Evolutionary conservation across 352 stramenopile genomes (phyloP).

Genomic region (Phytophthora colocasiae): DNA sequence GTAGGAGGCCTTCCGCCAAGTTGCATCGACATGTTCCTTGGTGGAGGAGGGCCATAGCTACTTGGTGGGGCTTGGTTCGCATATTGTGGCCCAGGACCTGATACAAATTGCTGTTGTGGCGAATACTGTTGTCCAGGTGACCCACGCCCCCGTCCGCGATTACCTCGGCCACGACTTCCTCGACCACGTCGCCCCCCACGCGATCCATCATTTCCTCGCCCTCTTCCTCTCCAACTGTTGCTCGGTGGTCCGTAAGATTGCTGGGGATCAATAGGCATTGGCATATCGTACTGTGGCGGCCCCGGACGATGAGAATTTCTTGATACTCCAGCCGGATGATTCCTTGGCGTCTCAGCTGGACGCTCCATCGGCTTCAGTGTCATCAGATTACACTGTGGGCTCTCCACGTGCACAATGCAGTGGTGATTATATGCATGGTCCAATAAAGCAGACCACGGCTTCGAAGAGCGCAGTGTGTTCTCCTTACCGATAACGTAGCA

Average conservation of each 20-base stretch:
- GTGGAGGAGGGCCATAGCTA: conserved; percentile 27
- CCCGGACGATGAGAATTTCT: conserved; percentile 32
- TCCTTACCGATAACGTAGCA: conserved; percentile 91
- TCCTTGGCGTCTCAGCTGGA: conserved; percentile 27
- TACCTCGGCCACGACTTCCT: conserved; percentile 44
- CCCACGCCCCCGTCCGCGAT: conserved; percentile 38
- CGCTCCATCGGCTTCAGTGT: conserved; percentile 68
- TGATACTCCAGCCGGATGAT: conserved; percentile 11
- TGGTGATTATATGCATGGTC: conserved; percentile 68
- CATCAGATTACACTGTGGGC: conserved; percentile 78
- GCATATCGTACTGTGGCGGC: conserved; percentile 20
- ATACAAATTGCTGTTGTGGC: conserved; percentile 25
- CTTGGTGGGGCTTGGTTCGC: conserved; percentile 26
- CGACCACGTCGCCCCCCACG: conserved; percentile 36
- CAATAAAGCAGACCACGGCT: conserved; percentile 81
- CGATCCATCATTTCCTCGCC: conserved; percentile 41
- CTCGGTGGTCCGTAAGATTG: conserved; percentile 20
- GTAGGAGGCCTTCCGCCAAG: conserved; percentile 11
- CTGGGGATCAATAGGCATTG: conserved; percentile 13
- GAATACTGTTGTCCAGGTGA: conserved; percentile 26
- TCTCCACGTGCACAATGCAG: conserved; percentile 88
- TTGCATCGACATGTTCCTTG: conserved; percentile 32
- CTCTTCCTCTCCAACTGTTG: conserved; percentile 45
- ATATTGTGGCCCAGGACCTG: conserved; percentile 22
- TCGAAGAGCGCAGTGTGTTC: conserved; percentile 81